phyloP scores from a whole-genome alignment of 176 grass and related monocot genomes.

The Echinochloa phyllopogon region DNA sequence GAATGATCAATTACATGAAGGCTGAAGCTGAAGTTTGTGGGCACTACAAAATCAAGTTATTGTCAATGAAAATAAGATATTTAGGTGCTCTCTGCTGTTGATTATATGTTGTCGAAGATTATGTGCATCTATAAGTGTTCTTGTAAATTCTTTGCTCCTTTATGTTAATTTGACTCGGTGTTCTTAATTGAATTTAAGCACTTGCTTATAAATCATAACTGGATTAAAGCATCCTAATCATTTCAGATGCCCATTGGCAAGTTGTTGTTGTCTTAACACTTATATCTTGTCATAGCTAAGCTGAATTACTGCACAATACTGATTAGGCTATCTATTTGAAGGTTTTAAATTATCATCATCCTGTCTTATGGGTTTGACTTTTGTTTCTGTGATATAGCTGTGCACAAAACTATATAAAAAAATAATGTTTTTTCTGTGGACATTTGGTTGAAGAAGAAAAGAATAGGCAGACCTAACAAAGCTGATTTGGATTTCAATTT shows the following conservation, averaged over 20 bases:
- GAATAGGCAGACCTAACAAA: background rate
- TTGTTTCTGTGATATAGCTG: background rate
- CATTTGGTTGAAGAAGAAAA: constrained; percentile 27
- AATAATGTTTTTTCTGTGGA: constrained; percentile 13
- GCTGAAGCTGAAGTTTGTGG: background rate
- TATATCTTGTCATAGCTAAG: background rate
- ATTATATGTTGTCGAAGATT: background rate
- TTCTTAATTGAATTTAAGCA: background rate
- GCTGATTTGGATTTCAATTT: background rate
- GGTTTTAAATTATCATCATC: background rate
- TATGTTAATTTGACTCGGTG: background rate
- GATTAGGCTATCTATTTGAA: background rate
- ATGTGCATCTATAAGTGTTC: background rate
- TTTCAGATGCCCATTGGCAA: background rate
- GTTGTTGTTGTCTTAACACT: background rate
- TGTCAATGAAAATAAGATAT: background rate
- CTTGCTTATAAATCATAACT: background rate
- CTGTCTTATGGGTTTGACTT: constrained; percentile 6
- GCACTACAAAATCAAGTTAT: background rate
- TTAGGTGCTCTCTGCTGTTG: constrained; percentile 5
- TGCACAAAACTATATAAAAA: background rate
- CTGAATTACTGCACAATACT: background rate
- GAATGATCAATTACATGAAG: background rate
- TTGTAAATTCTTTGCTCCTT: background rate
- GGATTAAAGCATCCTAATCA: background rate